Percentiles rank a stretch among this genome's conserved stretches.
Evolutionary conservation across 2,329 filamentous ascomycete species (phyloP).

Genomic region (Curvularia hawaiiensis): DNA sequence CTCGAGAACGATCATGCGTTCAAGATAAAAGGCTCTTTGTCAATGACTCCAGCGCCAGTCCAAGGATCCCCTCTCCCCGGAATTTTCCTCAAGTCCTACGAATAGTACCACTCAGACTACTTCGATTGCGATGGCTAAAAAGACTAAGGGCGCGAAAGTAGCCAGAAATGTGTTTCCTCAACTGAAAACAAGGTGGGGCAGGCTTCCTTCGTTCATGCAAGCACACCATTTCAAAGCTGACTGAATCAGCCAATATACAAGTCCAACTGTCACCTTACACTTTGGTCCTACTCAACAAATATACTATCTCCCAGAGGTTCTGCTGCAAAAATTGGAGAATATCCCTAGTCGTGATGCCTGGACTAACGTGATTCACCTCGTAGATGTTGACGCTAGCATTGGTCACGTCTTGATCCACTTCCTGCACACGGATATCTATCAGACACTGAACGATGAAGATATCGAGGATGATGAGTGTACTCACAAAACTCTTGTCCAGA

Average conservation of each 20-base stretch:
- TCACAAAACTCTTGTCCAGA: background rate
- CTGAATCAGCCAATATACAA: conserved; percentile 2
- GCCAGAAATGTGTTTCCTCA: background rate
- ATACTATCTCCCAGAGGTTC: conserved; percentile 1
- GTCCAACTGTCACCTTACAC: conserved; percentile 1
- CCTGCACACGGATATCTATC: conserved; percentile 35
- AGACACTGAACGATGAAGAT: conserved; percentile 24
- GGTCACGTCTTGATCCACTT: conserved; percentile 31
- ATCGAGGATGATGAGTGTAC: background rate
- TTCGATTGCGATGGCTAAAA: conserved; percentile 8
- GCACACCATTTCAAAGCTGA: conserved; percentile 1
- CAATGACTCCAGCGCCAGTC: background rate
- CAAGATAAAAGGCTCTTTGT: conserved; percentile 4
- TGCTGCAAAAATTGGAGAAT: conserved; percentile 2
- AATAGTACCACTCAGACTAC: conserved; percentile 1
- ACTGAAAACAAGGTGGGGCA: conserved; percentile 1
- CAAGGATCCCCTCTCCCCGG: background rate
- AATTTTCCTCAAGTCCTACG: background rate
- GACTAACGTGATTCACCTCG: conserved; percentile 7
- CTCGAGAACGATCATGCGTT: background rate
- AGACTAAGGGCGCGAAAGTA: background rate
- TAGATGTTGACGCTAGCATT: conserved; percentile 23
- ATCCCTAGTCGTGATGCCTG: conserved; percentile 7
- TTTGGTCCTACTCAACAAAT: conserved; percentile 5
- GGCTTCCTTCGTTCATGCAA: background rate